Conservation (phyloP, 106 monocot genomes). For the Agapanthus africanus region DNA sequence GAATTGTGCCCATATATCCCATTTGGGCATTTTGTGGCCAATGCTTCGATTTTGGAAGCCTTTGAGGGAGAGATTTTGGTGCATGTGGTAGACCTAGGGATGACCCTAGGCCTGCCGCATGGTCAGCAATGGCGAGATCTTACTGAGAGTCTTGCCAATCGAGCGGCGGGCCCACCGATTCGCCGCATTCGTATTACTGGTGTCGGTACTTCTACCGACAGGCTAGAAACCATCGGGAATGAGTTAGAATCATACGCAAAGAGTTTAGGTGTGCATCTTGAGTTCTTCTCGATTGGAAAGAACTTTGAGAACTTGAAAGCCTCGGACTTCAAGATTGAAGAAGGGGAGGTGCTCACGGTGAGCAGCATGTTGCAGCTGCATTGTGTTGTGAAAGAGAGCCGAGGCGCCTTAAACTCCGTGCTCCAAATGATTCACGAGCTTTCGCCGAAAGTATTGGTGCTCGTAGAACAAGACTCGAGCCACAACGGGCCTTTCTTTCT, state of each 20-base stretch:
- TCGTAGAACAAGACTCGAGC: constrained; percentile 36
- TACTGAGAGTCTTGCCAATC: constrained; percentile 13
- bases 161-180: not conserved
- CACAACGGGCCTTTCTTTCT: constrained; percentile 40
- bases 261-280: constrained; percentile 11
- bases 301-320: constrained; percentile 13
- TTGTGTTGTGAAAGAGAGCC: constrained; percentile 27
- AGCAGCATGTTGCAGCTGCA: constrained; percentile 30
- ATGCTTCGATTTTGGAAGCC: constrained; percentile 31
- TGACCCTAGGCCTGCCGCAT: constrained; percentile 23
- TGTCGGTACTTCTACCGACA: not conserved
- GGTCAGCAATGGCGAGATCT: constrained; percentile 24
- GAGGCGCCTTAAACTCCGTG: constrained; percentile 26
- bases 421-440: constrained; percentile 28
- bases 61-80: constrained; percentile 34
- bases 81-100: constrained; percentile 33
- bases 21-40: constrained; percentile 34
- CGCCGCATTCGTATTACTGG: constrained; percentile 23
- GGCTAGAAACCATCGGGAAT: constrained; percentile 10
- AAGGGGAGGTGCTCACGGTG: constrained; percentile 20
- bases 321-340: constrained; percentile 3
- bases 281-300: constrained; percentile 9
- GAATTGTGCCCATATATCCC: constrained; percentile 30
- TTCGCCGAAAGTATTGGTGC: constrained; percentile 21
- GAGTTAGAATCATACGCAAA: constrained; percentile 11